Evolutionary conservation across 108 stramenopile genomes (phyloP).

Genomic region (Nitzschia palea): DNA sequence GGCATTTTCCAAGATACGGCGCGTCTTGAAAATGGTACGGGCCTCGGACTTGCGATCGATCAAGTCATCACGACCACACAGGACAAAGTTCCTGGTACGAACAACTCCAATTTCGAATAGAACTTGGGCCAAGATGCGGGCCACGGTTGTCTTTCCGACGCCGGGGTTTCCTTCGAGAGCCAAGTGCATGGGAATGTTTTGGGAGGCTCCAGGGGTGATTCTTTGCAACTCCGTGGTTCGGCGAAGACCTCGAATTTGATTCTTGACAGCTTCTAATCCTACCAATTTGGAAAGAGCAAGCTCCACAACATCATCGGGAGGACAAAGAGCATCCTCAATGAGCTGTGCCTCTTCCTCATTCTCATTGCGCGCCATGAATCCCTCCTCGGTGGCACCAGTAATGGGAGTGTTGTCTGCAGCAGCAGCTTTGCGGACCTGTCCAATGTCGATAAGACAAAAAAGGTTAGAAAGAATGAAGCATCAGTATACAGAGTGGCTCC

Average conservation of each 20-base stretch:
- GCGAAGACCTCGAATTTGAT: constrained; percentile 81
- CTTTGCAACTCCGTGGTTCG: constrained; percentile 74
- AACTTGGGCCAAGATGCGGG: constrained; percentile 65
- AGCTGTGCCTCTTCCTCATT: constrained; percentile 76
- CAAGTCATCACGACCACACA: constrained; percentile 64
- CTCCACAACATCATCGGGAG: constrained; percentile 85
- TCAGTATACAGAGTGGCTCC: not conserved
- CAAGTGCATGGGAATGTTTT: constrained; percentile 64
- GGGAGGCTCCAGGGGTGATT: constrained; percentile 26
- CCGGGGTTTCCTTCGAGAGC: constrained; percentile 91
- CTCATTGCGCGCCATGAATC: constrained; percentile 20
- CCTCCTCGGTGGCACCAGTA: constrained; percentile 31
- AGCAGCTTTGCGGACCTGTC: constrained; percentile 70
- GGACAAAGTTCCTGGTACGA: constrained; percentile 51
- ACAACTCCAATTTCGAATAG: constrained; percentile 79
- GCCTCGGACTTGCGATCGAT: constrained; percentile 80
- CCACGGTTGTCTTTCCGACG: constrained; percentile 86
- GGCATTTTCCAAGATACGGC: constrained; percentile 63
- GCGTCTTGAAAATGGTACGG: constrained; percentile 74
- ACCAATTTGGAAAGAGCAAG: constrained; percentile 59
- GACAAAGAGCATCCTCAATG: constrained; percentile 79
- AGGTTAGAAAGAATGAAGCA: not conserved
- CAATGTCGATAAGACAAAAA: not conserved
- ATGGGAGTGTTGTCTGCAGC: constrained; percentile 61
- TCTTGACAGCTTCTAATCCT: constrained; percentile 78